Evolutionary conservation across 2,329 filamentous ascomycete genomes (phyloP).

Genomic region (Sphaerulina musiva): DNA sequence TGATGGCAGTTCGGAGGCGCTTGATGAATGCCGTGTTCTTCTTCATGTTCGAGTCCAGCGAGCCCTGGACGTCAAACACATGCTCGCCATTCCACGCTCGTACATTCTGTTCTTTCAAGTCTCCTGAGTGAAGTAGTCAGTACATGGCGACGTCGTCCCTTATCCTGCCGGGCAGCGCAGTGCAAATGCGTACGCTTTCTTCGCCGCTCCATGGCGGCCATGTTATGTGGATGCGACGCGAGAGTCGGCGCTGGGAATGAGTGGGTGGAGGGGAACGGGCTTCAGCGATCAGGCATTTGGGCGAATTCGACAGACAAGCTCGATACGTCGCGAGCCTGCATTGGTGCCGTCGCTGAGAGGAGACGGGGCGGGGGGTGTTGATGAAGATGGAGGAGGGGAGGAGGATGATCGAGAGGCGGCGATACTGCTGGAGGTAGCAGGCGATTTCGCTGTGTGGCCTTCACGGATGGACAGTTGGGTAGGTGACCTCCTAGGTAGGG

Average conservation of each 20-base stretch:
- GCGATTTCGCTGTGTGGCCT: no score
- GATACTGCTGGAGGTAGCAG: neutral
- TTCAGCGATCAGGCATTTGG: slow-evolving; percentile 35
- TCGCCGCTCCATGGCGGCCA: slow-evolving; percentile 44
- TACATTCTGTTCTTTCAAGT: slow-evolving; percentile 82
- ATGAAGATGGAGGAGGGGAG: neutral
- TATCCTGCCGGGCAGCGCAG: neutral
- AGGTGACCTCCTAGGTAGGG: no score
- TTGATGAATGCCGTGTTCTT: slow-evolving; percentile 99
- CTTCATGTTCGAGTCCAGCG: slow-evolving; percentile 89
- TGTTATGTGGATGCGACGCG: slow-evolving; percentile 21
- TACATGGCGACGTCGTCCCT: slow-evolving; percentile 1
- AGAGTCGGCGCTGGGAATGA: slow-evolving; percentile 20
- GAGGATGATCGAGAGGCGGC: neutral
- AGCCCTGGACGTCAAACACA: slow-evolving; percentile 67
- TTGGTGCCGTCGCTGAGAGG: slow-evolving; percentile 22
- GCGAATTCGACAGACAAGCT: slow-evolving; percentile 27
- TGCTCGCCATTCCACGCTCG: slow-evolving; percentile 84
- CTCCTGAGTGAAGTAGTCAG: slow-evolving; percentile 51
- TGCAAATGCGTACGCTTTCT: slow-evolving; percentile 40
- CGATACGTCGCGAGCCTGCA: slow-evolving; percentile 31
- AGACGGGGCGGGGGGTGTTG: neutral
- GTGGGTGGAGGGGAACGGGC: slow-evolving; percentile 16
- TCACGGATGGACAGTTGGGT: no score
- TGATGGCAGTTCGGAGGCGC: slow-evolving; percentile 83